Percentiles rank a stretch among this genome's conserved stretches.
phyloP scores from a whole-genome alignment of 2,329 filamentous ascomycete species.

The Juglanconis juglandina region DNA sequence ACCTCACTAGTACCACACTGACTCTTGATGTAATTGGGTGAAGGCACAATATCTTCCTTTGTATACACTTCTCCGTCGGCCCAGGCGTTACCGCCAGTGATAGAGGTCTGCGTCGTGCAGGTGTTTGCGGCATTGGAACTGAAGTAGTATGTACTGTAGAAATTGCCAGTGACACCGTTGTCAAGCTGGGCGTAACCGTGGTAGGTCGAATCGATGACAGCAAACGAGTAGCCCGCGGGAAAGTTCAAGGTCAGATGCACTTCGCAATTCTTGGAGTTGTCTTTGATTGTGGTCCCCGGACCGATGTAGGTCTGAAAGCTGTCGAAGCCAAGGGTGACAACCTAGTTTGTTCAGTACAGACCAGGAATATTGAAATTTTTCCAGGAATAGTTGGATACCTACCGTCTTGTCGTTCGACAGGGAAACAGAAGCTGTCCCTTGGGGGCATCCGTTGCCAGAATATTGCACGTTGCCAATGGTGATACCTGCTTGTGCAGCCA shows the following conservation, averaged over 20 bases:
- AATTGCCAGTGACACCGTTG: constrained; percentile 39
- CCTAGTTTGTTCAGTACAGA: constrained; percentile 21
- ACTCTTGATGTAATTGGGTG: constrained; percentile 42
- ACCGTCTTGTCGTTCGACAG: constrained; percentile 42
- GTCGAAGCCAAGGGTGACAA: constrained; percentile 47
- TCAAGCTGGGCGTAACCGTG: constrained; percentile 48
- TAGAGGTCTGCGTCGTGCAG: constrained; percentile 41
- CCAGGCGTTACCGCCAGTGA: constrained; percentile 40
- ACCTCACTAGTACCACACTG: constrained; percentile 43
- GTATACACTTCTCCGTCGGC: constrained; percentile 42
- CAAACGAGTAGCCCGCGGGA: constrained; percentile 44
- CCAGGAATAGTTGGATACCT: constrained; percentile 11
- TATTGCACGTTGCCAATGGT: constrained; percentile 37
- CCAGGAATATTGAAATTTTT: too few species aligned
- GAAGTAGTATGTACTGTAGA: constrained; percentile 47
- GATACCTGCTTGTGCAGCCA: constrained; percentile 25
- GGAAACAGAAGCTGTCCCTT: constrained; percentile 40
- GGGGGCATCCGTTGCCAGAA: constrained; percentile 43
- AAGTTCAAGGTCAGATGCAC: constrained; percentile 44
- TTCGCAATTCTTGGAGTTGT: constrained; percentile 45
- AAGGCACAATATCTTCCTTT: constrained; percentile 42
- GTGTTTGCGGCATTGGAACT: constrained; percentile 41
- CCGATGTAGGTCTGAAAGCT: constrained; percentile 46
- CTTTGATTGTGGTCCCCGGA: constrained; percentile 32
- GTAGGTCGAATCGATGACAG: constrained; percentile 45